Evolutionary conservation across 2,329 filamentous ascomycete species (phyloP), one percentile per base, ranked within the genome.

Genomic region (Ophiostoma sp.): DNA sequence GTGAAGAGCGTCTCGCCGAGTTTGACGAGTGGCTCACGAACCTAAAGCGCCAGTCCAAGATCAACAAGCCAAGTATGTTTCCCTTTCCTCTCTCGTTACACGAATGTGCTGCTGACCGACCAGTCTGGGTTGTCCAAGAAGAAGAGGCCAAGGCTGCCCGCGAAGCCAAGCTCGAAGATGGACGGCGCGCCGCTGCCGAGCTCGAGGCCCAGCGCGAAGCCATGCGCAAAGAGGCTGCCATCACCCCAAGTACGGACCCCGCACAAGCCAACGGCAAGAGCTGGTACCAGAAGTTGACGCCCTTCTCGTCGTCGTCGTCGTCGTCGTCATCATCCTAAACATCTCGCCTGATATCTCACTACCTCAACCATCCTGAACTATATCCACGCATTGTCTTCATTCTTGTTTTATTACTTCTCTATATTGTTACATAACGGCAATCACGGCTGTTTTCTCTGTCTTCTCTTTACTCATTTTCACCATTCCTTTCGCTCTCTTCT

Each of bases 31-130:
- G 97, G 75, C 90, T 97, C 41, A 84, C 76, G 65, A 87, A 89
- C 74, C 79, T 99, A 76, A 97, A 96, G 83, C 87, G 94, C 74
- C 92, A 93, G 77, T 91, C 92, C 40, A 96, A 93, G 81, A 95
- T 90, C 14, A 89, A 96, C 76, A 97, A 94, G 80, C 91, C 91
- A 60, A 96, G 93, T 96, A 83, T 70, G 89, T 60, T 38, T 42
- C 52, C 14, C 41, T 42, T 49, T 66, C 2, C n/a, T 60, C 5
- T 38, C 0, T 9, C 27, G 27, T n/a, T 52, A n/a, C n/a, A 16
- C 9, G 18, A 9, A 11, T 45, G 12, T 5, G 16, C 16, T 44
- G 5, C 69, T 64, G 36, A 11, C 6, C 14, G 8, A 11, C 3
- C 64, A 85, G 83, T 85, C 70, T 85, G 81, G 82, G 74, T 80